A percentile compares a stretch with the other conserved stretches of the same genome.
Evolutionary conservation across 2,329 filamentous ascomycete genomes (phyloP).

Genomic region (Cryphonectria carpinicola): DNA sequence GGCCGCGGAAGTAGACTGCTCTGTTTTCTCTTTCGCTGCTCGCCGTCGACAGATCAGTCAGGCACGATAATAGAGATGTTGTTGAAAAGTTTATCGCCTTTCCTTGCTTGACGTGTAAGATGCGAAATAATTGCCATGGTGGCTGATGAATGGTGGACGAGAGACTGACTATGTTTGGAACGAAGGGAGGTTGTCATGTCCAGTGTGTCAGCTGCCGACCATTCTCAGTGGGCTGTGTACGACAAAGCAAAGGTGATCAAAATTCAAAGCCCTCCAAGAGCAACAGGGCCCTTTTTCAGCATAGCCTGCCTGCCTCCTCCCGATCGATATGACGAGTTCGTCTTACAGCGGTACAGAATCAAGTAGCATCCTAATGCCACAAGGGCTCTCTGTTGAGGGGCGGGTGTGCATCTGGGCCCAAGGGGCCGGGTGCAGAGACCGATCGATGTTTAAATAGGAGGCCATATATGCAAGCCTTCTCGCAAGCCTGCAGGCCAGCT

Average conservation of each 20-base stretch:
- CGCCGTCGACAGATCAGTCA: conserved; percentile 1
- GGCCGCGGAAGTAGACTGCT: conserved; percentile 26
- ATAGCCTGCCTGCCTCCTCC: neutral
- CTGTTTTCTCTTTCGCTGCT: conserved; percentile 2
- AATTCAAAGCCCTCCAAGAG: no score
- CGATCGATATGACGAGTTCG: neutral
- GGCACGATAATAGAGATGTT: conserved; percentile 17
- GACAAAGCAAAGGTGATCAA: neutral
- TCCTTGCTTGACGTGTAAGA: conserved; percentile 2
- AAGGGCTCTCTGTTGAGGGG: neutral
- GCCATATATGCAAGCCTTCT: neutral
- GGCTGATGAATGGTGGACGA: neutral
- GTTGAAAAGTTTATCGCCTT: neutral
- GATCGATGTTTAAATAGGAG: neutral
- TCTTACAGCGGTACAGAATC: neutral
- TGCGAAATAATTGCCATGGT: neutral
- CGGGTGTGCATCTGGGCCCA: neutral
- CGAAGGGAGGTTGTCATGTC: neutral
- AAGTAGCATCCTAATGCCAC: neutral
- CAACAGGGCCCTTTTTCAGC: no score
- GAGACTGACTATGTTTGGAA: neutral
- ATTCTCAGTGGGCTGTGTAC: neutral
- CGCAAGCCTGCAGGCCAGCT: neutral
- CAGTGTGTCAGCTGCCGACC: neutral
- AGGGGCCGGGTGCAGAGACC: neutral